Percentiles rank a stretch among this genome's conserved stretches.
These are phyloP conservation scores for Bipolaris zeicola DNA, from an alignment of 2,329 filamentous ascomycete genomes.

Conservation along the genomic window DNA sequence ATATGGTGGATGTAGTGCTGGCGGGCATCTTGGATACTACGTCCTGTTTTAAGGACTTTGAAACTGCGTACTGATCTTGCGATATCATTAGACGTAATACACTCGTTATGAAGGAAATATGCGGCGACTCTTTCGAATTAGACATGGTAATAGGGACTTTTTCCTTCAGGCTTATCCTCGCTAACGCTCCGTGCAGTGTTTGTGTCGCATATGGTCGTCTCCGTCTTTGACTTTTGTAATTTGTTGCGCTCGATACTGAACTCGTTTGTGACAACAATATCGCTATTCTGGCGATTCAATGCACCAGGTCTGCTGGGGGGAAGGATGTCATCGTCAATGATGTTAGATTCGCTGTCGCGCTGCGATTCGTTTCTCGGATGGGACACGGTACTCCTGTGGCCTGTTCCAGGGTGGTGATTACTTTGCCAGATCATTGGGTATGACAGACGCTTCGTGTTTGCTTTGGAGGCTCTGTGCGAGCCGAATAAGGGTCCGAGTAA, in stretches of 20 bases:
- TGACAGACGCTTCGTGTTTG: constrained; percentile 16
- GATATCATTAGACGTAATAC: neutral
- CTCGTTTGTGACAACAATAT: constrained; percentile 30
- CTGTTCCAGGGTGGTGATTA: constrained; percentile 5
- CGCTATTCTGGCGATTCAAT: constrained; percentile 17
- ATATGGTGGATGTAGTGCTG: neutral
- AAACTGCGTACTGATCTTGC: neutral
- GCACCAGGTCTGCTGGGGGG: neutral
- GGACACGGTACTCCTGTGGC: constrained; percentile 13
- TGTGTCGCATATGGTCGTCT: constrained; percentile 9
- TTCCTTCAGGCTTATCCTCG: constrained; percentile 20
- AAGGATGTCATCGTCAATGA: constrained; percentile 8
- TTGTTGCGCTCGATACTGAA: constrained; percentile 23
- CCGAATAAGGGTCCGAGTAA: constrained; percentile 30
- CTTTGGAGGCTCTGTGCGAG: constrained; percentile 3
- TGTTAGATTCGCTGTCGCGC: constrained; percentile 26
- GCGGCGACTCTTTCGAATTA: constrained; percentile 3
- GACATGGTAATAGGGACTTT: constrained; percentile 22
- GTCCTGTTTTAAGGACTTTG: neutral
- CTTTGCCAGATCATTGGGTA: constrained; percentile 22
- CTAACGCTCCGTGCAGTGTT: constrained; percentile 14
- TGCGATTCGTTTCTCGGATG: constrained; percentile 15
- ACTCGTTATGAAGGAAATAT: neutral
- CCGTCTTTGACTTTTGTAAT: constrained; percentile 11
- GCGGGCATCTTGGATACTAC: neutral